Percentiles rank a stretch among this genome's conserved stretches.
These are phyloP conservation scores for Cymodocea nodosa DNA, from an alignment of 116 monocot genomes.

Conservation along the genomic window DNA sequence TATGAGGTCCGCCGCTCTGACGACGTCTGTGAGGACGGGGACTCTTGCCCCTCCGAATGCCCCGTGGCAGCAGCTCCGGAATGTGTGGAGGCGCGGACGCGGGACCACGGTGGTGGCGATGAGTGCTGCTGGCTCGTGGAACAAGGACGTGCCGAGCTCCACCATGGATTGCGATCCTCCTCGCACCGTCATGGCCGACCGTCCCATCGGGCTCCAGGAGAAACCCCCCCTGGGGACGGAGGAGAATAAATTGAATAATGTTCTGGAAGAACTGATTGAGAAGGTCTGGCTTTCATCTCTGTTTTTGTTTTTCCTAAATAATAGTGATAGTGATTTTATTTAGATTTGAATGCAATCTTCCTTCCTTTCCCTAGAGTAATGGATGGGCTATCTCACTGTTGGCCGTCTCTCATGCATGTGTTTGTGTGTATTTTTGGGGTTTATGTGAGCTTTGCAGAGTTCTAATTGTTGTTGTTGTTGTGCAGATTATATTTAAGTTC, in stretches of 20 bases:
- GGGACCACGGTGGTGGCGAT: background rate
- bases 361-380: no score
- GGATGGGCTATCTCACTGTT: no score
- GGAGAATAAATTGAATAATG: background rate
- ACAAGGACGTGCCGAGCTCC: no score
- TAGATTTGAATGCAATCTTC: no score
- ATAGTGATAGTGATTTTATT: no score
- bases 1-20: no score
- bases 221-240: background rate
- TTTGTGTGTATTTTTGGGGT: background rate
- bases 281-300: background rate
- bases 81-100: background rate
- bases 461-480: background rate
- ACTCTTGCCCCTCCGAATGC: no score
- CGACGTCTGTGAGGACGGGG: no score
- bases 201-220: background rate
- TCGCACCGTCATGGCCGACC: background rate
- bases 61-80: no score
- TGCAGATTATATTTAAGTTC: conserved; percentile 63
- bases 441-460: background rate
- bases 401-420: background rate
- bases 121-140: no score
- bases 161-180: background rate
- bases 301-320: background rate
- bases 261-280: background rate